Evolutionary conservation across 805 yeast genomes (phyloP).

Genomic region (Pachysolen tannophilus): DNA sequence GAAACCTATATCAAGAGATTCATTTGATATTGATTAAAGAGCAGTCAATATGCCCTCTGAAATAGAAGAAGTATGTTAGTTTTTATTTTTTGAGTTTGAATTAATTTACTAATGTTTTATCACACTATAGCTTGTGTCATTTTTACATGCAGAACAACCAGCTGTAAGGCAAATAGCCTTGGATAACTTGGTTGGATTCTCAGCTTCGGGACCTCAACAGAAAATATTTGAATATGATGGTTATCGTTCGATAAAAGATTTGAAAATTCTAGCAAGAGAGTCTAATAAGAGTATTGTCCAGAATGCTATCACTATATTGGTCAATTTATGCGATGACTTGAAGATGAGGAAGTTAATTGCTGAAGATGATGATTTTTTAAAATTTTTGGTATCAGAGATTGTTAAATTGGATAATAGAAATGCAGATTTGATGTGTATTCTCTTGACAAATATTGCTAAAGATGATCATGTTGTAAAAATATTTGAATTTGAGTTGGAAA

Average conservation of each 20-base stretch:
- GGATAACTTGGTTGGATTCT: constrained; percentile 74
- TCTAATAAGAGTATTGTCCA: constrained; percentile 46
- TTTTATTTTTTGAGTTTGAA: background rate
- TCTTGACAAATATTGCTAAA: constrained; percentile 81
- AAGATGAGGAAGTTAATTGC: constrained; percentile 58
- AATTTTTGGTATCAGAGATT: constrained; percentile 39
- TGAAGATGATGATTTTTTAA: constrained; percentile 50
- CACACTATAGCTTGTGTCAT: constrained; percentile 55
- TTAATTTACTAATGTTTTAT: background rate
- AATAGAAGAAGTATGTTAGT: constrained; percentile 36
- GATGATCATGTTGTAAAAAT: constrained; percentile 53
- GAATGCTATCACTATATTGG: constrained; percentile 71
- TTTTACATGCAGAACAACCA: constrained; percentile 74
- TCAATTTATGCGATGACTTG: constrained; percentile 71
- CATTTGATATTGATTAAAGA: background rate
- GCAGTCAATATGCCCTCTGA: constrained; percentile 37
- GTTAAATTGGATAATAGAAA: constrained; percentile 49
- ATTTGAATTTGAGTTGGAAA: constrained; percentile 30
- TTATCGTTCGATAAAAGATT: constrained; percentile 62
- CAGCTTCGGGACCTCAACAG: constrained; percentile 61
- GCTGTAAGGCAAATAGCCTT: constrained; percentile 78
- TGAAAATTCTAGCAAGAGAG: constrained; percentile 52
- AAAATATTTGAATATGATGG: constrained; percentile 63
- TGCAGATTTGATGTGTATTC: constrained; percentile 77
- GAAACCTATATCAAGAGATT: background rate